Evolutionary conservation across 1,284 basidiomycete genomes (phyloP), one percentile per base, ranked within the genome.

Genomic region (Omphalotus olearius): DNA sequence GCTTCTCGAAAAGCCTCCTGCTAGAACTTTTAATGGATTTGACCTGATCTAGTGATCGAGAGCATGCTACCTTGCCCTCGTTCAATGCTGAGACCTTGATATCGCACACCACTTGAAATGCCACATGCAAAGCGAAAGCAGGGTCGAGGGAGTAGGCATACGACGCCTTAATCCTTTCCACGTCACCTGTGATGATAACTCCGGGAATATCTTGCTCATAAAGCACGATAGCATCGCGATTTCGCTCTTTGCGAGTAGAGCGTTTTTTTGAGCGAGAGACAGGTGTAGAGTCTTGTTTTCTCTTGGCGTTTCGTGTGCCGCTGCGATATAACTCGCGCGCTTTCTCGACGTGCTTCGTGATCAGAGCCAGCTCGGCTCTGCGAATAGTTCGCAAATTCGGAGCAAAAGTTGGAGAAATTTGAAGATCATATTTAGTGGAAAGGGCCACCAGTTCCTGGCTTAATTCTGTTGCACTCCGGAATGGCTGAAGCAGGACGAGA

Each of bases 151-250:
- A 30, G 39, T 74, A 73, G 0, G 80, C 79, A 39, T 68, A 76
- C 0, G 80, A 80, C 0, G 79, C 80, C 57, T 76, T 80, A 17
- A 82, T 56, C 11, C 61, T 64, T 14, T 69, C 62, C 1, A 76
- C 52, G 20, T 75, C 62, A 3, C 51, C 59, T 14, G 30, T 35
- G 43, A 20, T 20, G 11, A 25, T 30, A 4, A 53, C 36, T 11
- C 42, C 44, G 11, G 43, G 35, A 14, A 53, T 53, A 17, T 43
- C 45, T 14, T 50, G 41, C 28, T 39, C 63, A 1, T 62, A 60
- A 6, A 69, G 66, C 1, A 69, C 61, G 4, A 61, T 50, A 4
- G 70, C 53, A 2, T 53, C 52, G 0, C 45, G 39, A 2, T 69
- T 53, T 39, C 58, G 46, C 37, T 64, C 52, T 49, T 6, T 58